These are phyloP conservation scores for Mycena metata DNA, from an alignment of 768 basidiomycete genomes.

Conservation along the genomic window DNA sequence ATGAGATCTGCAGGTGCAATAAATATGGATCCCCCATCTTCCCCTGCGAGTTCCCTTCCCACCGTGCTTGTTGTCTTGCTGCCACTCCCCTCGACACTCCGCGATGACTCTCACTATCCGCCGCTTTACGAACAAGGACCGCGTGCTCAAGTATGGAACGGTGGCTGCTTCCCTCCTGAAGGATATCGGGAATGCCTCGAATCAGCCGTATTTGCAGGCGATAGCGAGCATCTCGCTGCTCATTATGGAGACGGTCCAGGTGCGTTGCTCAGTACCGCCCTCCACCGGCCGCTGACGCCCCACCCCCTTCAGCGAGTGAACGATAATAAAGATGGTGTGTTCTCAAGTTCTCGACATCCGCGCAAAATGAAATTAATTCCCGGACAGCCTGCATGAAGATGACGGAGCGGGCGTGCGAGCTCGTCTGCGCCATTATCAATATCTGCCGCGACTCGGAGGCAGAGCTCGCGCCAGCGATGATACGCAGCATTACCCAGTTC, in stretches of 20 bases:
- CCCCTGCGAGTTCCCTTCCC: too few species aligned
- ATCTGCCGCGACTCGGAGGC: conserved; percentile 32
- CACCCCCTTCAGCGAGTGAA: conserved; percentile 11
- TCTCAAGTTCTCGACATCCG: neutral
- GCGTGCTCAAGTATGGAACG: conserved; percentile 30
- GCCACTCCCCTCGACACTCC: too few species aligned
- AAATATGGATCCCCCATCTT: too few species aligned
- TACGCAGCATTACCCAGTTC: conserved; percentile 32
- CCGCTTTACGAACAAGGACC: conserved; percentile 4
- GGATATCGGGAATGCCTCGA: conserved; percentile 35
- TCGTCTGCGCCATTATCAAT: conserved; percentile 36
- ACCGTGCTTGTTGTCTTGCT: too few species aligned
- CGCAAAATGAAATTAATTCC: neutral
- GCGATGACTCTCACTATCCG: conserved; percentile 15
- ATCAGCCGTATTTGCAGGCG: conserved; percentile 36
- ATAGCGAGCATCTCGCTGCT: conserved; percentile 31
- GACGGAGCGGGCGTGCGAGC: conserved; percentile 34
- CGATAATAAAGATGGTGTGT: conserved; percentile 33
- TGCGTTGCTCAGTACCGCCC: neutral
- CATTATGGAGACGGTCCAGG: conserved; percentile 34
- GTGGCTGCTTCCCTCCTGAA: conserved; percentile 29
- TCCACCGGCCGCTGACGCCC: neutral
- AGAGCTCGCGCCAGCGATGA: conserved; percentile 29
- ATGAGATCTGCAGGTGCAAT: too few species aligned
- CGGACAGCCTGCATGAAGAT: conserved; percentile 25